phyloP scores from a whole-genome alignment of 2,329 filamentous ascomycete species.

The Pyrenophora seminiperda region DNA sequence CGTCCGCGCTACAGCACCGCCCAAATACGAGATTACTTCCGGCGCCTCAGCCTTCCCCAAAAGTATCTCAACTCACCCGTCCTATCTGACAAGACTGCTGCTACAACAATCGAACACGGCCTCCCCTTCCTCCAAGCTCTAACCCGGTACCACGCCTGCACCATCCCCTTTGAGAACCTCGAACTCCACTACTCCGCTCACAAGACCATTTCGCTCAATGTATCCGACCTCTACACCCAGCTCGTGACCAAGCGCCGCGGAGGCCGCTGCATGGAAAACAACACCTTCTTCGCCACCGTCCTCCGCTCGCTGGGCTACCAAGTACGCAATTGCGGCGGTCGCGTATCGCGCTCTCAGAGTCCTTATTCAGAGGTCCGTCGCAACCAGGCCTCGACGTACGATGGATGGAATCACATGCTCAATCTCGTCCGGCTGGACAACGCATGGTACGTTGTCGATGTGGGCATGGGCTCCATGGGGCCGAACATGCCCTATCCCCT shows the following conservation, averaged over 20 bases:
- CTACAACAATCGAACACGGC: background rate
- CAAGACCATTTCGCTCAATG: slow-evolving; percentile 51
- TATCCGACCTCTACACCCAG: slow-evolving; percentile 55
- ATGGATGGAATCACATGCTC: slow-evolving; percentile 47
- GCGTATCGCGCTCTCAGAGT: slow-evolving; percentile 21
- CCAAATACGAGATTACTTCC: background rate
- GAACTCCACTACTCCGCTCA: slow-evolving; percentile 45
- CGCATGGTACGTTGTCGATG: slow-evolving; percentile 39
- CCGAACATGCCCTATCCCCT: slow-evolving; percentile 18
- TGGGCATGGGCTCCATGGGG: slow-evolving; percentile 40
- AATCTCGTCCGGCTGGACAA: slow-evolving; percentile 43
- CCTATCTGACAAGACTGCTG: background rate
- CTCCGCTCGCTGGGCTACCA: slow-evolving; percentile 56
- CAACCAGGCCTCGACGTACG: slow-evolving; percentile 16
- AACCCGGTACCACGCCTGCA: background rate
- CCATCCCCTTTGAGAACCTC: slow-evolving; percentile 14
- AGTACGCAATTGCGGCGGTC: slow-evolving; percentile 28
- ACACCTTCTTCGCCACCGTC: slow-evolving; percentile 56
- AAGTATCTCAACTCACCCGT: background rate
- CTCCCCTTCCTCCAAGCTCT: background rate
- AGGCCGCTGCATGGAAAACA: slow-evolving; percentile 64
- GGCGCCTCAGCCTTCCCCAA: background rate
- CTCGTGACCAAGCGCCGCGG: slow-evolving; percentile 52
- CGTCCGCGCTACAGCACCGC: background rate
- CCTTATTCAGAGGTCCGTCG: slow-evolving; percentile 14